Percentiles rank a stretch among this genome's conserved stretches.
These are phyloP conservation scores for Kuraishia ogatae DNA, from an alignment of 805 yeast species.

Conservation along the genomic window DNA sequence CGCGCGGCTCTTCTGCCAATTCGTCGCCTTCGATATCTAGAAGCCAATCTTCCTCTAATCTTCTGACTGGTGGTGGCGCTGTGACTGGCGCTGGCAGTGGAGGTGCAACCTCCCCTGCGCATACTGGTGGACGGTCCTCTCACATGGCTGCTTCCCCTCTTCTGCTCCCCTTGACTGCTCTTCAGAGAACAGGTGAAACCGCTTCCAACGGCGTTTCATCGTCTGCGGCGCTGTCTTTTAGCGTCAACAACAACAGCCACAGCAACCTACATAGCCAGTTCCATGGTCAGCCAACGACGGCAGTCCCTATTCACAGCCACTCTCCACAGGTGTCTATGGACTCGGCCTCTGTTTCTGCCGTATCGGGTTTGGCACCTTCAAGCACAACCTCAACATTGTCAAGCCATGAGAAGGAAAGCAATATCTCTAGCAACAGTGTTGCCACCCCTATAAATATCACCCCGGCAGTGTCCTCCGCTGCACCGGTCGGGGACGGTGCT, in stretches of 20 bases:
- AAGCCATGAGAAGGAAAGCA: not conserved
- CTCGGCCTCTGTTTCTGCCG: not conserved
- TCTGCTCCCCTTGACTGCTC: not conserved
- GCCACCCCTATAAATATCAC: not conserved
- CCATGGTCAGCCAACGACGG: not conserved
- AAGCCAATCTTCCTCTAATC: slow-evolving; percentile 25
- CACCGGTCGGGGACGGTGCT: not conserved
- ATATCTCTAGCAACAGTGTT: not conserved
- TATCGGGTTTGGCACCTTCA: not conserved
- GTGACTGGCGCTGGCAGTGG: not conserved
- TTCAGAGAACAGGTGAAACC: not conserved
- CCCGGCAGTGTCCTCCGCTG: not conserved
- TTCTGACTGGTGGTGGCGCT: slow-evolving; percentile 3
- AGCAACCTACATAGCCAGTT: not conserved
- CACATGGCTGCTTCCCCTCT: not conserved
- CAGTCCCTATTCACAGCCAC: not conserved
- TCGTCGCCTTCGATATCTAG: slow-evolving; percentile 34
- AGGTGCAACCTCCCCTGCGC: not conserved
- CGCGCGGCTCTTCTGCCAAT: slow-evolving; percentile 21
- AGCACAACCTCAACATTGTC: not conserved
- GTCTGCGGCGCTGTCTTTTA: not conserved
- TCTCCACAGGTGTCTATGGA: not conserved
- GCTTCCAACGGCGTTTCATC: not conserved
- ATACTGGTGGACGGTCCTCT: not conserved
- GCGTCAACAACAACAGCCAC: not conserved